Conservation (phyloP, 306 rosid genomes). For the Casuarina equisetifolia region DNA sequence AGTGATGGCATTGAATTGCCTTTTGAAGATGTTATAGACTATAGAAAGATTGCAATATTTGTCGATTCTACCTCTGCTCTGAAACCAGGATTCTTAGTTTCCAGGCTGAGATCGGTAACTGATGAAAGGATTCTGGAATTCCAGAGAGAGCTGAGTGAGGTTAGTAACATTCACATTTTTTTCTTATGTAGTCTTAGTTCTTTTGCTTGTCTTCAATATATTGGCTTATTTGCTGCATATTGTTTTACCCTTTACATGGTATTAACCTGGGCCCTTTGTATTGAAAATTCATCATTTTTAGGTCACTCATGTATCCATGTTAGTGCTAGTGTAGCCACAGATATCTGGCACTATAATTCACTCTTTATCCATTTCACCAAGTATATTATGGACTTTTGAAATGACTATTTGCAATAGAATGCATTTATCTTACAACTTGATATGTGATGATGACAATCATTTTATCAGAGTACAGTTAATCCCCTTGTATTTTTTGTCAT, state of each 20-base stretch:
- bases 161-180: constrained; percentile 37
- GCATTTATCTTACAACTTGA: too few species aligned
- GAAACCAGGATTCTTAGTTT: constrained; percentile 64
- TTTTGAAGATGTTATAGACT: constrained; percentile 88
- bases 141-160: constrained; percentile 83
- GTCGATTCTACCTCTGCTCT: constrained; percentile 65
- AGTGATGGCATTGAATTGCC: constrained; percentile 90
- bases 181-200: not conserved
- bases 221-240: constrained; percentile 18
- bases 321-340: not conserved
- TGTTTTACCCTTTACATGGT: not conserved
- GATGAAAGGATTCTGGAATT: constrained; percentile 62
- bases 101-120: constrained; percentile 55
- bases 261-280: not conserved
- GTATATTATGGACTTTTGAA: too few species aligned
- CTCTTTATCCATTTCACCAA: too few species aligned
- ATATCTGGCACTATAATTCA: too few species aligned
- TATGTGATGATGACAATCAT: too few species aligned
- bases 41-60: constrained; percentile 77
- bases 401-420: too few species aligned
- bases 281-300: not conserved
- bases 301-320: not conserved
- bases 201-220: constrained; percentile 4
- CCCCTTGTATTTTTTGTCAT: too few species aligned
- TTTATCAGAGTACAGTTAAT: too few species aligned